These are phyloP conservation scores for Puccinellia tenuiflora DNA, from an alignment of 176 grass and related monocot species.

Conservation along the genomic window DNA sequence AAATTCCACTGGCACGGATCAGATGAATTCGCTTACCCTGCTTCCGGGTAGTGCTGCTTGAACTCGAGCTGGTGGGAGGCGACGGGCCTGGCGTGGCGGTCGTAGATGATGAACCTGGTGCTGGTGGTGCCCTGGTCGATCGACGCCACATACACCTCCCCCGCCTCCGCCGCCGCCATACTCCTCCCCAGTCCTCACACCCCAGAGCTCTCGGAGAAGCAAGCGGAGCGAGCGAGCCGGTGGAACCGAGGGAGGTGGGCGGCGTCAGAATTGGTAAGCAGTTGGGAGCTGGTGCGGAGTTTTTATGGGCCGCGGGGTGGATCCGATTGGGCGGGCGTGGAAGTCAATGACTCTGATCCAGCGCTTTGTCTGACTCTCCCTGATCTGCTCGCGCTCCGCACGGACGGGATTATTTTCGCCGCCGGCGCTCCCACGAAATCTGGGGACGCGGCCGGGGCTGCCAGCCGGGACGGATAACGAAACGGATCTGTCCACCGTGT, in stretches of 20 bases:
- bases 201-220: neutral
- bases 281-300: neutral
- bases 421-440: neutral
- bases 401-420: neutral
- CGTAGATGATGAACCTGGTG: conserved; percentile 93
- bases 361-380: neutral
- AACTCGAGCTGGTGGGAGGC: conserved; percentile 94
- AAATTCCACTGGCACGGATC: neutral
- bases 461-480: too few species aligned
- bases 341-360: conserved; percentile 18
- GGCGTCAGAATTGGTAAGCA: conserved; percentile 5
- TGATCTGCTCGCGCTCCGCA: neutral
- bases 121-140: conserved; percentile 97
- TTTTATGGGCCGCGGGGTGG: conserved; percentile 28
- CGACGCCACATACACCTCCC: conserved; percentile 67
- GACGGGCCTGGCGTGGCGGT: conserved; percentile 58
- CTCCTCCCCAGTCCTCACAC: neutral
- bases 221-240: too few species aligned
- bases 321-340: conserved; percentile 31
- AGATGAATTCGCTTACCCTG: conserved; percentile 38
- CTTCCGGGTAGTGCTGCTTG: conserved; percentile 87
- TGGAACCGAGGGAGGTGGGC: neutral
- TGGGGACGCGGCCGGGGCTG: too few species aligned
- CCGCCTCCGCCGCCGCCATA: conserved; percentile 35
- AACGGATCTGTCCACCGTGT: neutral